Evolutionary conservation across 371 early-diverging fungal species (phyloP), one percentile per base, ranked within the genome.

Genomic region (Umbelopsis sp.): DNA sequence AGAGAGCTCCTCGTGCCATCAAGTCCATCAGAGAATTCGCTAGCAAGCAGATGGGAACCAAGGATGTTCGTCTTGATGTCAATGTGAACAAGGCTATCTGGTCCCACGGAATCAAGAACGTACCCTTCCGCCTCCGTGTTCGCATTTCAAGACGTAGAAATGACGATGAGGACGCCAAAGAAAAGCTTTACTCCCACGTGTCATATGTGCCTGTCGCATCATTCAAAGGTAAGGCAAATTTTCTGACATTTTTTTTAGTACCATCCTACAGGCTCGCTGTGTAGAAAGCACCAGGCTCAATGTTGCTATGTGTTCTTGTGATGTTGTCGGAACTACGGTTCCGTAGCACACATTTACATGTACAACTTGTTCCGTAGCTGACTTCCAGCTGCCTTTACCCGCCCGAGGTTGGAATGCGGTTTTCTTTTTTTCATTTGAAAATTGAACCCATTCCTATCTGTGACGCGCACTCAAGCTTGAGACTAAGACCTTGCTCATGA

Each of bases 171-270:
- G 89, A 92, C 63, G 92, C 94, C 77, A 91, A 87, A 77, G 92
- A 95, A 85, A 95, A 95, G 91, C 86, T 96, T 50, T 96, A 93
- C 91, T 93, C 95, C 69, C 81, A 86, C 68, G 95, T 94, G 66
- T 82, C 91, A 70, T 86, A 84, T 72, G 97, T 97, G 62, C 90
- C 92, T 51, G 90, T 91, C 73, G 79, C 91, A 67, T 78, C 86
- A 74, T 96, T 94, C 88, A 93, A 92, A 85, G 92, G 92, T 84
- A 72, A 67, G 67, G 35, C 14, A 29, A n/a, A 48, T 1, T 48
- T 24, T 52, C 14, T 35, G 14, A 4, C 18, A 9, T 57, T 57
- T 32, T 16, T 29, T 29, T 1, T 4, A 3, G 2, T 35, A 18
- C 4, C 14, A 37, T 18, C 16, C 18, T 35, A 44, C 57, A 53